phyloP scores from a whole-genome alignment of 2,329 filamentous ascomycete species.

The Nemania bipapillata region DNA sequence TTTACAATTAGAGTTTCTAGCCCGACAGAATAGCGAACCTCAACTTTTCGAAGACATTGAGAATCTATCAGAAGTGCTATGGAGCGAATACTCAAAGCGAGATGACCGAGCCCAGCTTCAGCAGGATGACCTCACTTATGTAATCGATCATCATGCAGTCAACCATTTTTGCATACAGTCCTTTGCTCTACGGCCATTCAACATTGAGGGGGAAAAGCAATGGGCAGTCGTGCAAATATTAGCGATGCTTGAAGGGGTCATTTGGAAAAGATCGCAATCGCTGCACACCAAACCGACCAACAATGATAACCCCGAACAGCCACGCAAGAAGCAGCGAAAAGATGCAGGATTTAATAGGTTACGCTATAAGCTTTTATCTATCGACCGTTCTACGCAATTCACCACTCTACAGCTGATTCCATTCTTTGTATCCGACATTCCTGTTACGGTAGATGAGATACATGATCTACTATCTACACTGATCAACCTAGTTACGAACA shows the following conservation, averaged over 20 bases:
- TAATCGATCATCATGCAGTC: constrained; percentile 56
- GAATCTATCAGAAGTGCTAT: constrained; percentile 76
- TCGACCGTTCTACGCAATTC: constrained; percentile 58
- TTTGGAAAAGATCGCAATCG: constrained; percentile 49
- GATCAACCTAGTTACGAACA: constrained; percentile 71
- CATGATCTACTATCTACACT: constrained; percentile 68
- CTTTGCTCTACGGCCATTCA: constrained; percentile 66
- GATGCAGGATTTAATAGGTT: constrained; percentile 59
- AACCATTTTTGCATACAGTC: constrained; percentile 61
- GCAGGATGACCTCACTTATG: constrained; percentile 77
- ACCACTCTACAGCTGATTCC: constrained; percentile 68
- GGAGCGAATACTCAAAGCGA: constrained; percentile 79
- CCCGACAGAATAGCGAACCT: constrained; percentile 56
- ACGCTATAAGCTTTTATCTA: constrained; percentile 60
- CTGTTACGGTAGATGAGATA: constrained; percentile 63
- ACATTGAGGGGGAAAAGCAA: constrained; percentile 66
- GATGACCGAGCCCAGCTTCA: constrained; percentile 77
- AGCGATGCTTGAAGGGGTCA: constrained; percentile 65
- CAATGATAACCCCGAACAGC: constrained; percentile 62
- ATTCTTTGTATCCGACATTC: constrained; percentile 63
- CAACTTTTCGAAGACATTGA: constrained; percentile 64
- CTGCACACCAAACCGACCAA: constrained; percentile 40
- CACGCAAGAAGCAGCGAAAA: constrained; percentile 64
- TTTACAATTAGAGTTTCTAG: constrained; percentile 69
- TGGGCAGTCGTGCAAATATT: constrained; percentile 70